Conservation (phyloP, 257 asterid genomes). For the Phtheirospermum japonicum region DNA sequence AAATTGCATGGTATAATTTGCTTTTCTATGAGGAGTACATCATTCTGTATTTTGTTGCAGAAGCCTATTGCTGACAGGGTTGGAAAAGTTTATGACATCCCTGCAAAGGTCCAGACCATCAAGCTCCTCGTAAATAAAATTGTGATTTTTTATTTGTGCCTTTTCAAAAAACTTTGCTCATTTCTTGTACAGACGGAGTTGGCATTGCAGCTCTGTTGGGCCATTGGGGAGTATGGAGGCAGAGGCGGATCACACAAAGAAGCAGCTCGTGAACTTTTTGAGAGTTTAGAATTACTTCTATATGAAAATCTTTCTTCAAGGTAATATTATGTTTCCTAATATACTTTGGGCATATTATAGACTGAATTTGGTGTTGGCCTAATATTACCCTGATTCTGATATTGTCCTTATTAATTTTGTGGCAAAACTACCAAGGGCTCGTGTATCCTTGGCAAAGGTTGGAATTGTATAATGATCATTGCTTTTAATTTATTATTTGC, state of each 20-base stretch:
- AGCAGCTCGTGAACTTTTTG: constrained; percentile 92
- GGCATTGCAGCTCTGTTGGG: constrained; percentile 96
- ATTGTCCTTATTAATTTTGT: too few relatives aligned
- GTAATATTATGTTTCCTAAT: too few relatives aligned
- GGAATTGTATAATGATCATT: too few relatives aligned
- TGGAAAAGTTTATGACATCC: constrained; percentile 81
- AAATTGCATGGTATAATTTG: too few relatives aligned
- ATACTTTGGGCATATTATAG: too few relatives aligned
- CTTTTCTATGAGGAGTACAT: too few relatives aligned
- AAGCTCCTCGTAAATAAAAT: too few relatives aligned
- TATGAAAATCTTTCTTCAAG: constrained; percentile 75
- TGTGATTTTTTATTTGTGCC: too few relatives aligned
- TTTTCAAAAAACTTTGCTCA: too few relatives aligned
- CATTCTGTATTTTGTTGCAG: constrained; percentile 12
- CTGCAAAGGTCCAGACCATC: constrained; percentile 34
- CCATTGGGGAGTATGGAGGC: constrained; percentile 94
- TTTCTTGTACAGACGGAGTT: constrained; percentile 50
- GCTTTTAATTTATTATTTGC: too few relatives aligned
- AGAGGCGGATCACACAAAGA: constrained; percentile 87
- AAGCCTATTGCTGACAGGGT: constrained; percentile 85
- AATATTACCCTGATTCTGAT: too few relatives aligned
- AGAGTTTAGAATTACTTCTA: constrained; percentile 82
- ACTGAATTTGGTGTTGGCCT: too few relatives aligned
- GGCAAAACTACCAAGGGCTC: constrained; percentile 66
- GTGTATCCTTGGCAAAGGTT: constrained; percentile 81